Base-by-base conservation (phyloP, 2,329 filamentous ascomycete genomes). In the Cercospora brassicicola region DNA sequence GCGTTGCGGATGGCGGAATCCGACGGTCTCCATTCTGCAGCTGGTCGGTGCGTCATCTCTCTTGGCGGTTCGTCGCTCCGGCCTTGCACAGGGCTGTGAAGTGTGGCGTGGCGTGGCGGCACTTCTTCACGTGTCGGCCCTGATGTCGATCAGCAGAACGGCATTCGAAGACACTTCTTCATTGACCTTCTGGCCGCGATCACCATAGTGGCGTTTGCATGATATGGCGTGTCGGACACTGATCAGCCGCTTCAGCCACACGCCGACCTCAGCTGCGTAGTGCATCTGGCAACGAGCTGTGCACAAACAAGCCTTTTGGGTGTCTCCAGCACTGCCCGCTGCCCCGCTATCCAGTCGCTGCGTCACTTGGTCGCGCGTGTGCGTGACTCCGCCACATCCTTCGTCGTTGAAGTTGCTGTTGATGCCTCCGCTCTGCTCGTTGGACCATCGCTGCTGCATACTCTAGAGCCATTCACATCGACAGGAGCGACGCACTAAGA, bases 341-440 rank as follows among this genome's bases (percentile, higher is more conserved):
- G 31, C 33, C 33, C 33, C 33, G 33, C 33, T 11, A 39, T 39
- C 33, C 1, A 39, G n/a, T 36, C 28, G 31, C 31, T 59, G 55
- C 55, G 55, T 59, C 28, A 59, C 31, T 59, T 28, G 28, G n/a
- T 59, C 28, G 55, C 28, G 15, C 28, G 62, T 53, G 26, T 36
- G 26, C 30, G 30, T 57, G 30, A 42, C 62, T 64, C 33, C 62
- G 62, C 62, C 62, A 57, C 62, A 64, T 57, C 48, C 62, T 42
- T 55, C 33, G 28, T 31, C 20, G 30, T 42, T 56, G 28, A 59
- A 56, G 51, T 23, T 11, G 48, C 26, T 15, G 51, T 23, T 33
- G 30, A 55, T 55, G 48, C 23, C 48, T 28, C 11, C 48, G 48
- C 48, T 23, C 48, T 18, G 30, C 26, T 20, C 30, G 55, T 2